Conservation (phyloP, 1,284 basidiomycete genomes). For the Sanghuangporus baumii region DNA sequence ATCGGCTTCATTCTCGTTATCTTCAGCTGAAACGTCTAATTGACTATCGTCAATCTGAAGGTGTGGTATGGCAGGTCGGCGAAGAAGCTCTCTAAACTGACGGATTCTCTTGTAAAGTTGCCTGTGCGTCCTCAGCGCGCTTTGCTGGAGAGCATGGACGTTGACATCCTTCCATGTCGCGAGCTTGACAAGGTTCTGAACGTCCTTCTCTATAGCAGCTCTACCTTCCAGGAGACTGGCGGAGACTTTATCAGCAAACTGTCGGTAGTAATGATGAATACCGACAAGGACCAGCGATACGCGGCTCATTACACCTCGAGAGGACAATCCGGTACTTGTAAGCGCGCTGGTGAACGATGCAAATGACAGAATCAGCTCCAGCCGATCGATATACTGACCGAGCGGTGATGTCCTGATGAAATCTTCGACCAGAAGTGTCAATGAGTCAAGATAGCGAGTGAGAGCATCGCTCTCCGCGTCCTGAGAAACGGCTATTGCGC, state of each 20-base stretch:
- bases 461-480: constrained; percentile 34
- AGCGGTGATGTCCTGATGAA: constrained; percentile 77
- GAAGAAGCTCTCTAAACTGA: constrained; percentile 87
- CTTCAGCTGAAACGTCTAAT: neutral
- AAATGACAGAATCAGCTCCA: constrained; percentile 72
- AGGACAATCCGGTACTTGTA: constrained; percentile 23
- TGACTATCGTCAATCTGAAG: neutral
- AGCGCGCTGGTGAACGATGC: constrained; percentile 37
- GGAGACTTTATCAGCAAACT: constrained; percentile 53
- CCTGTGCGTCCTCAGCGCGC: constrained; percentile 86
- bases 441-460: constrained; percentile 54
- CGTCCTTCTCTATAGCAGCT: constrained; percentile 69
- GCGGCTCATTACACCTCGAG: constrained; percentile 29
- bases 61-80: constrained; percentile 53
- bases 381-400: constrained; percentile 75
- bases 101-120: constrained; percentile 90
- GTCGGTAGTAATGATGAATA: constrained; percentile 61
- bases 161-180: constrained; percentile 99
- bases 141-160: constrained; percentile 89
- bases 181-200: constrained; percentile 85
- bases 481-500: constrained; percentile 46
- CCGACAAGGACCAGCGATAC: constrained; percentile 27
- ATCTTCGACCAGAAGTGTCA: constrained; percentile 78
- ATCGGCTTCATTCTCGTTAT: too few relatives aligned
- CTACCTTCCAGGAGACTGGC: constrained; percentile 57